A percentile compares a stretch with the other conserved stretches of the same genome.
These are phyloP conservation scores for Phaeosphaeria sp. DNA, from an alignment of 2,329 filamentous ascomycete genomes.

Conservation along the genomic window DNA sequence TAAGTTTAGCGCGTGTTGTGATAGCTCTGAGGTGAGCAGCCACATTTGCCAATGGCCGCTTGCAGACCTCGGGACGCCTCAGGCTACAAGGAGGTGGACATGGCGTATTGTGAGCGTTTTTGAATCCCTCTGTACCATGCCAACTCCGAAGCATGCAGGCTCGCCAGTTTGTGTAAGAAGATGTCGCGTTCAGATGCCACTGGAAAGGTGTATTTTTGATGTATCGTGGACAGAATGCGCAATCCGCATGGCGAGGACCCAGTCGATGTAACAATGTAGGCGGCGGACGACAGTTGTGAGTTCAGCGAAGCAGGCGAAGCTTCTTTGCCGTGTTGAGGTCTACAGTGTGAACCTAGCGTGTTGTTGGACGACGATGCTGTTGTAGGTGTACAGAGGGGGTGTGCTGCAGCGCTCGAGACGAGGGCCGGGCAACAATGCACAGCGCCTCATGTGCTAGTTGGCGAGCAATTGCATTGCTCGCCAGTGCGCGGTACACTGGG, in stretches of 20 bases:
- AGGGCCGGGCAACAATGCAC: background rate
- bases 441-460: no score
- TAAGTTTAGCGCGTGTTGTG: background rate
- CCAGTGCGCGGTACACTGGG: no score
- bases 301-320: background rate
- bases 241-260: background rate
- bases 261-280: background rate
- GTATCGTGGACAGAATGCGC: no score
- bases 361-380: background rate
- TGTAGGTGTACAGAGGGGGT: no score
- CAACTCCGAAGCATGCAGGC: no score
- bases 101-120: background rate
- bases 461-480: no score
- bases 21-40: background rate
- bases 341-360: background rate
- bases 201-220: no score
- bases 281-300: background rate
- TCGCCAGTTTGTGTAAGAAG: no score
- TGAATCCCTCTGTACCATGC: background rate
- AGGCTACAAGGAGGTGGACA: background rate
- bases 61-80: background rate
- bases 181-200: no score
- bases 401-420: background rate
- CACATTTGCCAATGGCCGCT: background rate
- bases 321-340: background rate